A percentile compares a stretch with the other conserved stretches of the same genome.
Evolutionary conservation across 306 rosid genomes (phyloP).

Genomic region (Castanopsis chinensis): DNA sequence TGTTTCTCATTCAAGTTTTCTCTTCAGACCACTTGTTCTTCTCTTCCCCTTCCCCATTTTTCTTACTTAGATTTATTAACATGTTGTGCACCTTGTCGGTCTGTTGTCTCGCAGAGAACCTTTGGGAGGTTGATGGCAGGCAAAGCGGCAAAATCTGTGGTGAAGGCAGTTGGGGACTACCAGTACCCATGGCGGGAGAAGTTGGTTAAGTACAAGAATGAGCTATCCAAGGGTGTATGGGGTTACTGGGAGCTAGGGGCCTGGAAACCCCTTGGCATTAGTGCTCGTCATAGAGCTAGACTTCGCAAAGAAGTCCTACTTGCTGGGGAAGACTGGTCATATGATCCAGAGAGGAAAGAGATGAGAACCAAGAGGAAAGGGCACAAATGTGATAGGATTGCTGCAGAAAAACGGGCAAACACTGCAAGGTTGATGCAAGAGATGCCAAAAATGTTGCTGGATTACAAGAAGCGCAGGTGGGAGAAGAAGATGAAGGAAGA

Average conservation of each 20-base stretch:
- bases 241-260: slow-evolving; percentile 94
- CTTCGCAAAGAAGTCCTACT: slow-evolving; percentile 75
- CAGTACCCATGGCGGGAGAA: slow-evolving; percentile 83
- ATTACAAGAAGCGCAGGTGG: slow-evolving; percentile 83
- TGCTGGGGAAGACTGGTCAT: slow-evolving; percentile 77
- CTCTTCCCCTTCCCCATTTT: neutral
- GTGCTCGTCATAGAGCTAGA: slow-evolving; percentile 70
- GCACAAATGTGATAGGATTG: slow-evolving; percentile 74
- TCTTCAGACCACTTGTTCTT: neutral
- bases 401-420: slow-evolving; percentile 76
- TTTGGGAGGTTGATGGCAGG: slow-evolving; percentile 50
- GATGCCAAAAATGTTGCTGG: slow-evolving; percentile 78
- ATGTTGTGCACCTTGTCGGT: neutral
- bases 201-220: slow-evolving; percentile 54
- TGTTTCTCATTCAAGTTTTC: neutral
- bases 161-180: slow-evolving; percentile 56
- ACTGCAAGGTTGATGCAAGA: slow-evolving; percentile 80
- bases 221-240: slow-evolving; percentile 81
- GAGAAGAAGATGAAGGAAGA: slow-evolving; percentile 97
- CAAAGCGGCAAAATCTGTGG: slow-evolving; percentile 52
- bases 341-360: slow-evolving; percentile 76
- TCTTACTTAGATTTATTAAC: neutral
- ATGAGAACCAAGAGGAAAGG: slow-evolving; percentile 89
- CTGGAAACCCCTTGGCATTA: slow-evolving; percentile 74
- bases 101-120: slow-evolving; percentile 18